Evolutionary conservation across 805 yeast genomes (phyloP).

Genomic region (Sugiyamaella lignohabitans): DNA sequence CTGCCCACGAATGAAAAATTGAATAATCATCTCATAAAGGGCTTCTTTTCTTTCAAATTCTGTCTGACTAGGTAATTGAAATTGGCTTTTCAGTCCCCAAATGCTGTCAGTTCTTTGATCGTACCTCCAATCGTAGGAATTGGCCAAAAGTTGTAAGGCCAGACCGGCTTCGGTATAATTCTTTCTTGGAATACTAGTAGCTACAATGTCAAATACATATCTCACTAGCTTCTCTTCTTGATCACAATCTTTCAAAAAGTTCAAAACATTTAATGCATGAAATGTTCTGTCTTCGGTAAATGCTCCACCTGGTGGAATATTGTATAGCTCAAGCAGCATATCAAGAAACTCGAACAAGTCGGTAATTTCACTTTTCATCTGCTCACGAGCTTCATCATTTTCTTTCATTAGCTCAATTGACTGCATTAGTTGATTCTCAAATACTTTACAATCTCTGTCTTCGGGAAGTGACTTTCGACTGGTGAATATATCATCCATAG

Average conservation of each 20-base stretch:
- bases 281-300: constrained; percentile 83
- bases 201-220: constrained; percentile 70
- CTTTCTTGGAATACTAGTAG: constrained; percentile 49
- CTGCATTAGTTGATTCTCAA: constrained; percentile 35
- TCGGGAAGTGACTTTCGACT: constrained; percentile 52
- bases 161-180: constrained; percentile 80
- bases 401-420: constrained; percentile 36
- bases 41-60: constrained; percentile 76
- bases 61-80: constrained; percentile 72
- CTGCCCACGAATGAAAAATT: constrained; percentile 60
- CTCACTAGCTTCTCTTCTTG: constrained; percentile 74
- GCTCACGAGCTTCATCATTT: constrained; percentile 57
- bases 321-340: constrained; percentile 57
- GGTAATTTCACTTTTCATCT: constrained; percentile 44
- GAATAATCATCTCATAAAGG: constrained; percentile 62
- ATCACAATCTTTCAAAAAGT: constrained; percentile 68
- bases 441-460: constrained; percentile 31
- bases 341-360: constrained; percentile 46
- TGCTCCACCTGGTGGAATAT: constrained; percentile 74
- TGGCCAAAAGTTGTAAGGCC: constrained; percentile 68
- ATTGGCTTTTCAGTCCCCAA: constrained; percentile 53
- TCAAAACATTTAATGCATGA: constrained; percentile 67
- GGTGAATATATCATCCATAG: constrained; percentile 59
- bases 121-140: constrained; percentile 60
- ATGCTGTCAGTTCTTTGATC: constrained; percentile 32